phyloP scores from a whole-genome alignment of 768 basidiomycete species.

The Trametes punicea region DNA sequence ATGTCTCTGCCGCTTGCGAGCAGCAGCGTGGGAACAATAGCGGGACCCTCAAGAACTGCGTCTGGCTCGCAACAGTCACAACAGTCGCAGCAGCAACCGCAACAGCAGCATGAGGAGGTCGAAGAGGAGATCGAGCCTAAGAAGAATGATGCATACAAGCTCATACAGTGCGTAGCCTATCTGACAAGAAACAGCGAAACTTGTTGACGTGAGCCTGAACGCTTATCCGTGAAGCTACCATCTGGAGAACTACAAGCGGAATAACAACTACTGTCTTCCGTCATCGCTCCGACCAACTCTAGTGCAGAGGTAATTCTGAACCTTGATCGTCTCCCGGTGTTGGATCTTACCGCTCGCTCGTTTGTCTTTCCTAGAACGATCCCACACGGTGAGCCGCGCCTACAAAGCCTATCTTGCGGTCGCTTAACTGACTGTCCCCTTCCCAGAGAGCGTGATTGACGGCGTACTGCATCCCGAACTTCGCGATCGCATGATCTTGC shows the following conservation, averaged over 20 bases:
- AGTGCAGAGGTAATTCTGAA: constrained; percentile 63
- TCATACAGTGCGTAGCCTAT: constrained; percentile 58
- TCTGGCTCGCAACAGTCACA: constrained; percentile 4
- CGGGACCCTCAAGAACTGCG: constrained; percentile 32
- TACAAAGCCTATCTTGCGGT: background rate
- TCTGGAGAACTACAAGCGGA: constrained; percentile 84
- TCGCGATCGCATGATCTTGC: constrained; percentile 85
- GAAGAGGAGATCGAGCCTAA: constrained; percentile 71
- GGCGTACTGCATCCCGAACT: constrained; percentile 85
- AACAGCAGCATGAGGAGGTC: constrained; percentile 24
- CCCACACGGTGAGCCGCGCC: constrained; percentile 62
- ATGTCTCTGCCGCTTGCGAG: constrained; percentile 46
- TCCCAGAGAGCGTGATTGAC: constrained; percentile 84
- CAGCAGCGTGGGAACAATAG: constrained; percentile 27
- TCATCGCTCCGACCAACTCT: constrained; percentile 83
- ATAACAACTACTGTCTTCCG: constrained; percentile 83
- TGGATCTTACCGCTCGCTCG: constrained; percentile 10
- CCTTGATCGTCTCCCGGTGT: background rate
- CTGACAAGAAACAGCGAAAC: background rate
- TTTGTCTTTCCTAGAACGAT: constrained; percentile 52
- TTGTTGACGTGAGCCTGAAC: background rate
- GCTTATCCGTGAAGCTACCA: constrained; percentile 60
- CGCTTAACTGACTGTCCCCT: constrained; percentile 8
- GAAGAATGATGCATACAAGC: constrained; percentile 74
- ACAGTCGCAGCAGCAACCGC: background rate